These are phyloP conservation scores for Trichoderma sp. DNA, from an alignment of 2,329 filamentous ascomycete genomes.

Conservation along the genomic window DNA sequence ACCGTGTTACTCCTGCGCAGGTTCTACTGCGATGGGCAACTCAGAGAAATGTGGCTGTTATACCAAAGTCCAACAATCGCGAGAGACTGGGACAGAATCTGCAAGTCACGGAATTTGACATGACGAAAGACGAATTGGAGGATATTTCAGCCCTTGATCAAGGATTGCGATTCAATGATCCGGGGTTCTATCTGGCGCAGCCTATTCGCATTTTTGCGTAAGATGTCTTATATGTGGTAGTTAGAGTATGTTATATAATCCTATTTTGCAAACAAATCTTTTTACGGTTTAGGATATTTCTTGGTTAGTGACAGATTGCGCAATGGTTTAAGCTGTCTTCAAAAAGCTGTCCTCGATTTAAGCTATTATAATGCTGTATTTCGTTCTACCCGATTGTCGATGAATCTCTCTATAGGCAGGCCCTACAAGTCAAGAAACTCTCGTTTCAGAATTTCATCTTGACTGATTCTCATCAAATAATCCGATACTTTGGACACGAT, in stretches of 20 bases:
- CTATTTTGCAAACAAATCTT: neutral
- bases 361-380: too few species aligned
- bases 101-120: constrained; percentile 45
- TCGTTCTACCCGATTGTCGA: neutral
- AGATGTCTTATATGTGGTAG: too few species aligned
- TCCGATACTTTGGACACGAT: neutral
- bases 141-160: constrained; percentile 56
- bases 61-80: constrained; percentile 62
- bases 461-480: neutral
- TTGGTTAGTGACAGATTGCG: neutral
- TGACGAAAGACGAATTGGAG: constrained; percentile 56
- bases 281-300: neutral
- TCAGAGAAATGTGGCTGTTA: constrained; percentile 63
- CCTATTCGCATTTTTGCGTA: neutral
- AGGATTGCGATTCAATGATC: constrained; percentile 61
- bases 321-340: neutral
- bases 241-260: neutral
- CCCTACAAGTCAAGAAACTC: neutral
- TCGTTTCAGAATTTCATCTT: neutral
- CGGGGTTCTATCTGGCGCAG: neutral
- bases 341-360: neutral
- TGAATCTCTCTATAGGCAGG: neutral
- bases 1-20: constrained; percentile 63
- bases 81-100: constrained; percentile 29
- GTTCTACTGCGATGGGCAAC: constrained; percentile 68